Evolutionary conservation across 306 rosid genomes (phyloP), one percentile per base, ranked within the genome.

Genomic region (Lathyrus sativus): DNA sequence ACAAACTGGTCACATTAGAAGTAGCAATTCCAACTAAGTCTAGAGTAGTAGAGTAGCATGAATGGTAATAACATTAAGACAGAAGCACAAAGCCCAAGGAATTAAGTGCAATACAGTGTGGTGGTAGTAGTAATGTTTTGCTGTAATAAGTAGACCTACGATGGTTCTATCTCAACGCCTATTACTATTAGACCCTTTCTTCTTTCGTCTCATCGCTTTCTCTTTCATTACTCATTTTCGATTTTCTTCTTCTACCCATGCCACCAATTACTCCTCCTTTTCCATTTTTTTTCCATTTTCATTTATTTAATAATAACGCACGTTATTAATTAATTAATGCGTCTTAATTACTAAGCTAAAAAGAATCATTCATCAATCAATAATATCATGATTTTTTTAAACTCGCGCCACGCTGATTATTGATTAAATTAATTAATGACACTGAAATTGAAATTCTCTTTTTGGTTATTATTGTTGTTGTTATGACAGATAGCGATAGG

Each of bases 301-400:
- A 35, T 35, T 35, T 35, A 35, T 35, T 35, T 31, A 31, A 4
- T 31, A 35, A 6, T 22, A 35, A 17, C 10, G 2, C 62, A 68
- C 84, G 85, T 82, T 60, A 88, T 84, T 38, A 17, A 15, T 61
- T 69, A 82, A 80, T 61, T 69, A 84, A 80, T 84, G 76, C 79
- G 19, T 11, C 45, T 67, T 70, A 76, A 66, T 62, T 26, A 68
- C 35, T 11, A 44, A 38, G 72, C 68, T 44, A 57, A 37, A 10
- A 70, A 59, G 53, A 75, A 65, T 54, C 78, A 73, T 46, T 57
- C 80, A 73, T 63, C 41, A 72, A 74, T 68, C 81, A 62, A n/a
- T 59, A 33, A 33, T n/a, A 59, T 19, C 31, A 15, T 26, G 17
- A 35, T 68, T 70, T 33, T 37, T 69, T 53, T 46, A 33, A 62